Percentiles rank a stretch among this genome's conserved stretches.
phyloP scores from a whole-genome alignment of 2,329 filamentous ascomycete genomes.

The Rutstroemia sydowiana region DNA sequence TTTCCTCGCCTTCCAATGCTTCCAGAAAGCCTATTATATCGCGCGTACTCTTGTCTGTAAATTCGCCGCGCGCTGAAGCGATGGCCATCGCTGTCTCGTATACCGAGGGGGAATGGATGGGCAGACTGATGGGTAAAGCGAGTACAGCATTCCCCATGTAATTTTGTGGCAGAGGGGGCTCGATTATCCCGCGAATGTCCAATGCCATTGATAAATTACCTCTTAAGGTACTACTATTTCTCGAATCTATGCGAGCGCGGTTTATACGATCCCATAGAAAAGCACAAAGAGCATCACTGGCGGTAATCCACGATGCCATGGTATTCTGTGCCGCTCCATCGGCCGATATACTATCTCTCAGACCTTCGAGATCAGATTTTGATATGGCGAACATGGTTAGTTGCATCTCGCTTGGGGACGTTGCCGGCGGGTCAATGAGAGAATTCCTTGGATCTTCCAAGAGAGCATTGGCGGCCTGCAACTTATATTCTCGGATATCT shows the following conservation, averaged over 20 bases:
- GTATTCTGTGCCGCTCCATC: neutral
- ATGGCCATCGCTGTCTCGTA: neutral
- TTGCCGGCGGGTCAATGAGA: neutral
- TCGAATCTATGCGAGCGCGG: neutral
- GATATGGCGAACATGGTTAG: neutral
- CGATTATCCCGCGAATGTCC: neutral
- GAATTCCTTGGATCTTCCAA: neutral
- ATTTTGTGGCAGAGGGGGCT: neutral
- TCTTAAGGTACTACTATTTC: neutral
- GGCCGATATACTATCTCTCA: neutral
- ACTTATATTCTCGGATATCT: neutral
- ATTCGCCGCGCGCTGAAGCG: neutral
- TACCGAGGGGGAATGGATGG: neutral
- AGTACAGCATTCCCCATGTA: neutral
- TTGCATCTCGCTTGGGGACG: neutral
- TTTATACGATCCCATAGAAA: neutral
- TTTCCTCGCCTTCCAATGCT: neutral
- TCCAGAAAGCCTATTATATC: neutral
- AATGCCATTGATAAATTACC: neutral
- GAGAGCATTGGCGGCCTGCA: neutral
- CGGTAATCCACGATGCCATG: neutral
- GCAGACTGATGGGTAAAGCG: neutral
- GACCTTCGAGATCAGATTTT: neutral
- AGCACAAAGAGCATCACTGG: neutral
- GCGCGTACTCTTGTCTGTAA: neutral